These are phyloP conservation scores for Pelargonium cotyledonis DNA, from an alignment of 441 rosid genomes.

Conservation along the genomic window DNA sequence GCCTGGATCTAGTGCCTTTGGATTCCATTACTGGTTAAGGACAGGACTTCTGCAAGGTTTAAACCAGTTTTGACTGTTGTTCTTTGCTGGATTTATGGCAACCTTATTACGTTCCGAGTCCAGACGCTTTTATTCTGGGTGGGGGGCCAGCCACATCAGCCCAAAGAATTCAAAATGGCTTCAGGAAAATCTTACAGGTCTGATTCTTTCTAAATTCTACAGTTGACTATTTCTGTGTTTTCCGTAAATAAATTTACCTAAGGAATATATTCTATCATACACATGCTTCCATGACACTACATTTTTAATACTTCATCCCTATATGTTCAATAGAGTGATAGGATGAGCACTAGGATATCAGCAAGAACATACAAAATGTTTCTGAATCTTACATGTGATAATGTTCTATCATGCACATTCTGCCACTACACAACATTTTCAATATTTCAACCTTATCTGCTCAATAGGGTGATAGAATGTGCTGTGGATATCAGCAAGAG, in stretches of 20 bases:
- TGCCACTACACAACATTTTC: too few species aligned
- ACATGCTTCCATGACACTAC: background rate
- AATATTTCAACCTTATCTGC: too few species aligned
- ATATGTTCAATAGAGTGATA: background rate
- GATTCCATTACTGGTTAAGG: slow-evolving; percentile 38
- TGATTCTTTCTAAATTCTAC: background rate
- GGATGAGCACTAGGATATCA: too few species aligned
- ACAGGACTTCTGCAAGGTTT: slow-evolving; percentile 36
- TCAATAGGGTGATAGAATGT: background rate
- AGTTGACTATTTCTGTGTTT: background rate
- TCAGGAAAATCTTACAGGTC: slow-evolving; percentile 75
- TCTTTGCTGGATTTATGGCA: slow-evolving; percentile 44
- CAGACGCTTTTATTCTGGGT: slow-evolving; percentile 60
- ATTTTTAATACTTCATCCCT: background rate
- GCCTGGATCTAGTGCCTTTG: slow-evolving; percentile 62
- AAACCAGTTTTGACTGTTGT: slow-evolving; percentile 33
- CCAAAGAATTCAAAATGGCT: slow-evolving; percentile 82
- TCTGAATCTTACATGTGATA: too few species aligned
- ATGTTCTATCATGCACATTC: too few species aligned
- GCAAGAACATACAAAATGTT: too few species aligned
- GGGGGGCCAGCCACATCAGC: slow-evolving; percentile 77
- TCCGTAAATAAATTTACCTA: background rate
- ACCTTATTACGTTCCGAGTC: slow-evolving; percentile 40
- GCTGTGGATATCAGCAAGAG: background rate
- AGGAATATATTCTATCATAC: background rate